These are phyloP conservation scores for Elsinoe fawcettii DNA, from an alignment of 2,329 filamentous ascomycete species.

Conservation along the genomic window DNA sequence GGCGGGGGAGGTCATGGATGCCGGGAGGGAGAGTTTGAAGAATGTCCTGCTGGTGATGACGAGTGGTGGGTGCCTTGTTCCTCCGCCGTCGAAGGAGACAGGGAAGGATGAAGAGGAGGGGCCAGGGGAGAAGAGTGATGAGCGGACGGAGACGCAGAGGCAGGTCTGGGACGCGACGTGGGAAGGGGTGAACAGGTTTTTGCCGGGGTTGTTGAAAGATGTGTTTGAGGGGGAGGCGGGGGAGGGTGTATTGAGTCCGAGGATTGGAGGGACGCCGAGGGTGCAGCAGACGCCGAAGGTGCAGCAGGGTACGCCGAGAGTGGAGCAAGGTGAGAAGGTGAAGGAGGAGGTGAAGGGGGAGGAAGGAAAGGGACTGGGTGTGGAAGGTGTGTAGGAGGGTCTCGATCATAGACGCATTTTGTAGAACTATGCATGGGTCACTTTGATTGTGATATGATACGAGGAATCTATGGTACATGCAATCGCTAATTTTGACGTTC, in stretches of 20 bases:
- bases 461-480: neutral
- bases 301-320: neutral
- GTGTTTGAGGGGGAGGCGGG: conserved; percentile 46
- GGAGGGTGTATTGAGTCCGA: conserved; percentile 16
- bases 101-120: conserved; percentile 17
- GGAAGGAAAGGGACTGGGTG: conserved; percentile 13
- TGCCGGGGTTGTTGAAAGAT: conserved; percentile 52
- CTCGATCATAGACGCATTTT: neutral
- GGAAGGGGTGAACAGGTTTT: conserved; percentile 52
- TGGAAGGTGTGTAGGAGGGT: neutral
- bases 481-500: neutral
- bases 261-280: neutral
- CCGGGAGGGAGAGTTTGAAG: conserved; percentile 89
- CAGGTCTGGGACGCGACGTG: conserved; percentile 55
- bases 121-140: conserved; percentile 33
- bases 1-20: conserved; percentile 46
- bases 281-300: neutral
- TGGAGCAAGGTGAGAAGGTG: conserved; percentile 4
- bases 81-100: conserved; percentile 40
- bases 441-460: neutral
- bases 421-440: neutral
- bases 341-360: neutral
- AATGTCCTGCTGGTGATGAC: conserved; percentile 95
- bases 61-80: conserved; percentile 73
- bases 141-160: conserved; percentile 38